Evolutionary conservation across 495 filamentous ascomycete genomes (phyloP), one percentile per base, ranked within the genome.

Genomic region (Aspergillus incahuasiensis): DNA sequence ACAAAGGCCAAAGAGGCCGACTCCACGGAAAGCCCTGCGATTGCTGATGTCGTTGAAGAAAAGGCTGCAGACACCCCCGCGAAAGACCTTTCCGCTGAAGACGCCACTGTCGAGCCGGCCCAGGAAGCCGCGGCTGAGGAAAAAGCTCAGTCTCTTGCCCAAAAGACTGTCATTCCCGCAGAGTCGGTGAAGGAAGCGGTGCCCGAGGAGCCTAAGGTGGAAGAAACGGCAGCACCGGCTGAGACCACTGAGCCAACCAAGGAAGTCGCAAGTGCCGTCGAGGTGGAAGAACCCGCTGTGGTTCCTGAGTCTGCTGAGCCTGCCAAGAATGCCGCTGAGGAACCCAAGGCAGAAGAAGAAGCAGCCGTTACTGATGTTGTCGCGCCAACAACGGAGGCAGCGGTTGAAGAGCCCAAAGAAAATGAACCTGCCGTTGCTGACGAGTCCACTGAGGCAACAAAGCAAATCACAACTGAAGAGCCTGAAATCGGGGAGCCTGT

Each of bases 291-390:
- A 21, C 43, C 43, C 16, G 39, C 28, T 40, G n/a, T 16, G 43
- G 32, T 15, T 15, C 38, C 15, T 40, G n/a, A 40, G 9, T 3
- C 15, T 40, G 57, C 28, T 28, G 38, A 48, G 28, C 44, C 35
- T 12, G 19, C 13, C 1, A 35, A 35, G 9, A 28, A 48, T 30
- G 30, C 16, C n/a, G 6, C 18, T 1, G 18, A 5, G 6, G 49
- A 56, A 20, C 19, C 50, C 9, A 45, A 45, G 15, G 22, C 16
- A 13, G 62, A 65, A 38, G 52, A 58, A 15, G n/a, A 5, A 13
- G n/a, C 46, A 48, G 28, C 32, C 16, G n/a, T 28, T 24, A 39
- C 49, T 11, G 47, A 54, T n/a, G 18, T 30, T 21, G 50, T 48
- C 11, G 50, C 53, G 19, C 32, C 32, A 3, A 19, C 24, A 28